Conservation (phyloP, 2,329 filamentous ascomycete genomes). For the Alternaria sp. region DNA sequence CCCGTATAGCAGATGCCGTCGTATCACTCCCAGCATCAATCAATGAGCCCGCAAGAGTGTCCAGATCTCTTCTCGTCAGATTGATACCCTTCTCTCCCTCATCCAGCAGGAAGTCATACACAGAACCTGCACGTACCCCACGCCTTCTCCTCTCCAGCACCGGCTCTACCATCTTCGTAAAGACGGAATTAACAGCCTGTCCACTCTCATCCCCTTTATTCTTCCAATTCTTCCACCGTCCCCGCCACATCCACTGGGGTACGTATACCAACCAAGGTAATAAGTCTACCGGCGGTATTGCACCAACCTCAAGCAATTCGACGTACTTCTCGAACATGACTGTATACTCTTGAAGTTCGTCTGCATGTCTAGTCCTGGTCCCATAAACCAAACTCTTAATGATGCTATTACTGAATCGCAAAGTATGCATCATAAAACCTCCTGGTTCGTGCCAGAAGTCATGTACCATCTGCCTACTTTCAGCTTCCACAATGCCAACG, state of each 20-base stretch:
- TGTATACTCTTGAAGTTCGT: neutral
- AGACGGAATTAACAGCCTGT: conserved; percentile 11
- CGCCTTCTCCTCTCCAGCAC: conserved; percentile 3
- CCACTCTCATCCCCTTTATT: conserved; percentile 8
- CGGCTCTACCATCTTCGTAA: conserved; percentile 8
- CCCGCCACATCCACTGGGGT: conserved; percentile 37
- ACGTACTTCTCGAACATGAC: conserved; percentile 53
- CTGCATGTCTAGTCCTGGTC: conserved; percentile 1
- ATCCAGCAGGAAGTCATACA: conserved; percentile 23
- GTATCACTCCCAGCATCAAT: conserved; percentile 33
- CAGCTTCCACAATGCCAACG: conserved; percentile 56
- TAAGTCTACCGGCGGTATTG: conserved; percentile 59
- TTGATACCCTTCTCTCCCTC: conserved; percentile 9
- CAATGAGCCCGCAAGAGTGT: conserved; percentile 50
- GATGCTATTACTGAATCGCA: conserved; percentile 59
- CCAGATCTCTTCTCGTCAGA: conserved; percentile 32
- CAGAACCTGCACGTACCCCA: conserved; percentile 31
- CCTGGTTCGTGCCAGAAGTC: conserved; percentile 56
- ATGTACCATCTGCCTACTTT: conserved; percentile 58
- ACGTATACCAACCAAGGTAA: conserved; percentile 40
- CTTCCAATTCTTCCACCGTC: conserved; percentile 19
- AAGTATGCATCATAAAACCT: conserved; percentile 58
- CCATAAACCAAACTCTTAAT: conserved; percentile 46
- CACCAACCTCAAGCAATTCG: conserved; percentile 55
- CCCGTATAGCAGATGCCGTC: conserved; percentile 32